A percentile compares a stretch with the other conserved stretches of the same genome.
phyloP scores from a whole-genome alignment of 306 rosid genomes.

The Cucumis sativus region DNA sequence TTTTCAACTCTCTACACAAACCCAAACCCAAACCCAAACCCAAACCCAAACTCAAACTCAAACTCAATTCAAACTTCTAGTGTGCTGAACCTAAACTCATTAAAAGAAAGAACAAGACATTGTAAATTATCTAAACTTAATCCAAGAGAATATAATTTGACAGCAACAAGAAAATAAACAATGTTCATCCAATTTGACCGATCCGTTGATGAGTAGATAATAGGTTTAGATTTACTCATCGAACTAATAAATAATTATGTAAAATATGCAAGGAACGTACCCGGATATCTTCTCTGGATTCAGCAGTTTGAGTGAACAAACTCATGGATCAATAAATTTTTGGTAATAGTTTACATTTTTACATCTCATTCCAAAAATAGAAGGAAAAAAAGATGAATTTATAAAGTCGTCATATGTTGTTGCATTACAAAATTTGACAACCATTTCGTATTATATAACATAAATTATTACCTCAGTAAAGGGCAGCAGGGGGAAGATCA shows the following conservation, averaged over 20 bases:
- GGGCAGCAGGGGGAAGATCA: neutral
- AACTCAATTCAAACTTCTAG: neutral
- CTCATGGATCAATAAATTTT: neutral
- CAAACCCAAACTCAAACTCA: neutral
- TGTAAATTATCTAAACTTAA: neutral
- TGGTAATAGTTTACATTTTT: neutral
- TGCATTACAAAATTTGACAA: slow-evolving; percentile 12
- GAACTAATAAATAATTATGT: neutral
- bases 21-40: neutral
- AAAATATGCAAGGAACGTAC: neutral
- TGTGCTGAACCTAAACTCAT: neutral
- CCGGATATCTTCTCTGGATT: neutral
- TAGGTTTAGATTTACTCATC: neutral
- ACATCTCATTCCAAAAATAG: slow-evolving; percentile 10
- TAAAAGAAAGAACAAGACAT: neutral
- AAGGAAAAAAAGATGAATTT: neutral
- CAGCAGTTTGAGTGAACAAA: neutral
- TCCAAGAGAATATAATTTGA: neutral
- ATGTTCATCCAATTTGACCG: neutral
- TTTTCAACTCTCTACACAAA: neutral
- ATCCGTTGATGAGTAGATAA: neutral
- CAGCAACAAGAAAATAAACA: neutral
- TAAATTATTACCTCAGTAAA: neutral
- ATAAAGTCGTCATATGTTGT: slow-evolving; percentile 4
- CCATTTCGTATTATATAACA: slow-evolving; percentile 1